Evolutionary conservation across 371 early-diverging fungal genomes (phyloP).

Genomic region (Encephalitozoon hellem): DNA sequence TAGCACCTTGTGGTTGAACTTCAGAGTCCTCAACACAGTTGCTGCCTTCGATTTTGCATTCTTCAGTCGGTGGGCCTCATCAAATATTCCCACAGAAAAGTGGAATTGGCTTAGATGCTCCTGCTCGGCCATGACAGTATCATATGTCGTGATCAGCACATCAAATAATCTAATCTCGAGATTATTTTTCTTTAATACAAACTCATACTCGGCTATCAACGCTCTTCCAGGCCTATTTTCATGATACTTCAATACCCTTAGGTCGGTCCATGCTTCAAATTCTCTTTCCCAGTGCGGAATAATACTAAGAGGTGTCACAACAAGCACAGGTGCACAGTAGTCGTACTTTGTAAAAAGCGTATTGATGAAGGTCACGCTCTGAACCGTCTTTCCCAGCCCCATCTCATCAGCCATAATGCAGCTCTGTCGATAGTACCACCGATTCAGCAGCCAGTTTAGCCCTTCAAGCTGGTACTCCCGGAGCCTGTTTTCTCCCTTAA

Average conservation of each 20-base stretch:
- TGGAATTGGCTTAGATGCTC: conserved; percentile 70
- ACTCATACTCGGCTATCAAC: conserved; percentile 67
- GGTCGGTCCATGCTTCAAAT: conserved; percentile 81
- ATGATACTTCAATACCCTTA: conserved; percentile 78
- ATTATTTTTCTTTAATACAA: conserved; percentile 65
- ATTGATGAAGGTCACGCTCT: conserved; percentile 79
- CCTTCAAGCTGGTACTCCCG: conserved; percentile 90
- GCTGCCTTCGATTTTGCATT: conserved; percentile 87
- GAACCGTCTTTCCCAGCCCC: conserved; percentile 97
- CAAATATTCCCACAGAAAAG: conserved; percentile 87
- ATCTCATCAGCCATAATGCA: conserved; percentile 98
- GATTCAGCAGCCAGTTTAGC: conserved; percentile 93
- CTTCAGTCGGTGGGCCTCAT: conserved; percentile 98
- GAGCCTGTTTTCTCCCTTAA: conserved; percentile 61
- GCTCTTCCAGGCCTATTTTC: conserved; percentile 72
- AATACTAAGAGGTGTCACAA: conserved; percentile 92
- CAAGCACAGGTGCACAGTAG: conserved; percentile 70
- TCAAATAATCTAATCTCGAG: conserved; percentile 73
- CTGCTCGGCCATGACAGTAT: conserved; percentile 82
- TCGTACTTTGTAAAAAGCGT: conserved; percentile 75
- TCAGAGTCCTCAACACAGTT: conserved; percentile 73
- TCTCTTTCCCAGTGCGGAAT: conserved; percentile 91
- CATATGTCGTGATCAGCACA: conserved; percentile 89
- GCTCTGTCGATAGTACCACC: conserved; percentile 84
- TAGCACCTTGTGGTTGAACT: conserved; percentile 77